phyloP scores from a whole-genome alignment of 257 asterid species.

The Solanum chiquidenum region DNA sequence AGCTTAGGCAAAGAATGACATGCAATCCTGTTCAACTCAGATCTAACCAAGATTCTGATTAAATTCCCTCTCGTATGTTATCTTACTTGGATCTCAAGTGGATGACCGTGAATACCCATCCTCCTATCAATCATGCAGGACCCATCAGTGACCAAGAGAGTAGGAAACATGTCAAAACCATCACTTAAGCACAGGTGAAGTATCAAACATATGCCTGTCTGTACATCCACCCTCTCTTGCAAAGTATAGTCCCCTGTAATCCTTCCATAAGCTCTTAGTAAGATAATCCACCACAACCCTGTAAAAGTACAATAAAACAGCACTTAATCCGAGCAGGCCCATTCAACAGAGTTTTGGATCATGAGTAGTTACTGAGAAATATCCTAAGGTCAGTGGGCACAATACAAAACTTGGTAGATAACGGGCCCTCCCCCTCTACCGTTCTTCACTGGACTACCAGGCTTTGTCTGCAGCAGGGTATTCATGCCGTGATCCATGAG shows the following conservation, averaged over 20 bases:
- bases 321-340: neutral
- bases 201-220: slow-evolving; percentile 60
- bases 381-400: neutral
- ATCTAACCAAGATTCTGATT: neutral
- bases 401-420: neutral
- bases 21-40: neutral
- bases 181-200: slow-evolving; percentile 50
- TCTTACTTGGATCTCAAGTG: slow-evolving; percentile 64
- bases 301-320: neutral
- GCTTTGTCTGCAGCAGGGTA: neutral
- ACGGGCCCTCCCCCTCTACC: neutral
- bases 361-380: neutral
- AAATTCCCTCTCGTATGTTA: neutral
- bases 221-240: slow-evolving; percentile 77
- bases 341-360: neutral
- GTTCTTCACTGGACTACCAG: neutral
- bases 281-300: slow-evolving; percentile 86
- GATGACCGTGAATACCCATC: slow-evolving; percentile 74
- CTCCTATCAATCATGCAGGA: slow-evolving; percentile 80
- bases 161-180: slow-evolving; percentile 75
- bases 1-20: neutral
- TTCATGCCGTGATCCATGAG: neutral
- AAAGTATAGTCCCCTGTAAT: slow-evolving; percentile 62
- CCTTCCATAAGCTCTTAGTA: slow-evolving; percentile 70
- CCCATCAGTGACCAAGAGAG: slow-evolving; percentile 76